Evolutionary conservation across 305 asterid genomes (phyloP).

Genomic region (Petunia hybrid): DNA sequence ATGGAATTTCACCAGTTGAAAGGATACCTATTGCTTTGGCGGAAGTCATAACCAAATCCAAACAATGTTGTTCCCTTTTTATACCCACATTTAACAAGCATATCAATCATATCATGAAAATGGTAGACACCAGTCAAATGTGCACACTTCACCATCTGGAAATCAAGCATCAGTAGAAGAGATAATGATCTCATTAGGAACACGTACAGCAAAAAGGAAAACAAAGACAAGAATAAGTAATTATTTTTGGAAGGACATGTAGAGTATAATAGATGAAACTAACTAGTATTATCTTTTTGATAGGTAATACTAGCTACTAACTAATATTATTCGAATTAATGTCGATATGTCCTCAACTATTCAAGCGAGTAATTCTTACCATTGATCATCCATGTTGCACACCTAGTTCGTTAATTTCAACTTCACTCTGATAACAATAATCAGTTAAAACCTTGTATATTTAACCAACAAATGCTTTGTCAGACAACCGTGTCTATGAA

Average conservation of each 20-base stretch:
- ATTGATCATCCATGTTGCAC: neutral
- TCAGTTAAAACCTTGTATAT: neutral
- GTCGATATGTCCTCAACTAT: neutral
- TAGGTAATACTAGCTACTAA: neutral
- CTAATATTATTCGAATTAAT: neutral
- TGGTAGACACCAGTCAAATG: constrained; percentile 74
- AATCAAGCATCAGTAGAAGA: constrained; percentile 33
- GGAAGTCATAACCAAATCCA: constrained; percentile 94
- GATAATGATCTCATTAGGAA: neutral
- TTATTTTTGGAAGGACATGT: neutral
- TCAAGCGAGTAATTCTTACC: constrained; percentile 7
- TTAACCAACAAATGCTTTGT: neutral
- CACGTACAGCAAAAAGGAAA: neutral
- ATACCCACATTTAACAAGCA: constrained; percentile 97
- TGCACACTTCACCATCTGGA: constrained; percentile 72
- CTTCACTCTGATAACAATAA: neutral
- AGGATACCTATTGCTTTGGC: constrained; percentile 91
- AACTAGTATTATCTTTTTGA: neutral
- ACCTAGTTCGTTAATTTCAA: neutral
- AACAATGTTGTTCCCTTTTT: constrained; percentile 88
- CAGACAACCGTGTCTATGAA: neutral
- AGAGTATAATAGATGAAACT: constrained; percentile 8
- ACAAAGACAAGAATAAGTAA: neutral
- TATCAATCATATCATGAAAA: constrained; percentile 93
- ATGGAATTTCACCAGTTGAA: constrained; percentile 31